Evolutionary conservation across 352 stramenopile genomes (phyloP).

Genomic region (Plasmopara muralis): DNA sequence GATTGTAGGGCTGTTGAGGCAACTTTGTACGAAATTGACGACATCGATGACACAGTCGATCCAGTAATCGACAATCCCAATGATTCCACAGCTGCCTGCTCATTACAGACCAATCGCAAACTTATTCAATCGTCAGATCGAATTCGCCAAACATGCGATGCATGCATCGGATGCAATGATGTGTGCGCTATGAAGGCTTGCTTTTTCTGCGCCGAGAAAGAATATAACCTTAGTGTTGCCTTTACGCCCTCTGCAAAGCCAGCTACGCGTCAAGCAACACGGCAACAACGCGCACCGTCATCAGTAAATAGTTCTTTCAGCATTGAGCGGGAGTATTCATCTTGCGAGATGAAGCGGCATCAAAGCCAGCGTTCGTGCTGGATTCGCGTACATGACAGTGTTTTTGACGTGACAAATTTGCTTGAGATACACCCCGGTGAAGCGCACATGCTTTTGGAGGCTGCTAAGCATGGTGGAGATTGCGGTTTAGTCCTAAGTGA

Average conservation of each 20-base stretch:
- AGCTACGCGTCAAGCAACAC: conserved; percentile 15
- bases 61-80: conserved; percentile 14
- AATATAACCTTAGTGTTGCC: conserved; percentile 54
- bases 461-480: conserved; percentile 42
- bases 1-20: conserved; percentile 2
- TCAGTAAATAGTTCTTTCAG: conserved; percentile 27
- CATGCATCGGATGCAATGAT: conserved; percentile 77
- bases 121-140: conserved; percentile 22
- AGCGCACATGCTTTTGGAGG: conserved; percentile 50
- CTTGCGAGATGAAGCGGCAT: conserved; percentile 85
- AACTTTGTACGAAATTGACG: conserved; percentile 10
- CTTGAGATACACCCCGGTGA: conserved; percentile 85
- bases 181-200: conserved; percentile 53
- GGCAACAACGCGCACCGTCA: conserved; percentile 23
- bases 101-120: conserved; percentile 12
- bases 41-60: conserved; percentile 13
- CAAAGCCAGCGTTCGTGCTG: conserved; percentile 80
- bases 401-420: conserved; percentile 90
- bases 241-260: conserved; percentile 29
- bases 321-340: conserved; percentile 68
- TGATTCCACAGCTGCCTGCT: conserved; percentile 7
- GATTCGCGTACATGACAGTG: conserved; percentile 79
- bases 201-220: conserved; percentile 72
- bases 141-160: conserved; percentile 47
- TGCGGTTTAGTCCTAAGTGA: conserved; percentile 46